Percentiles rank a stretch among this genome's conserved stretches.
phyloP scores from a whole-genome alignment of 345 rosid species.

The Salix dunnii region DNA sequence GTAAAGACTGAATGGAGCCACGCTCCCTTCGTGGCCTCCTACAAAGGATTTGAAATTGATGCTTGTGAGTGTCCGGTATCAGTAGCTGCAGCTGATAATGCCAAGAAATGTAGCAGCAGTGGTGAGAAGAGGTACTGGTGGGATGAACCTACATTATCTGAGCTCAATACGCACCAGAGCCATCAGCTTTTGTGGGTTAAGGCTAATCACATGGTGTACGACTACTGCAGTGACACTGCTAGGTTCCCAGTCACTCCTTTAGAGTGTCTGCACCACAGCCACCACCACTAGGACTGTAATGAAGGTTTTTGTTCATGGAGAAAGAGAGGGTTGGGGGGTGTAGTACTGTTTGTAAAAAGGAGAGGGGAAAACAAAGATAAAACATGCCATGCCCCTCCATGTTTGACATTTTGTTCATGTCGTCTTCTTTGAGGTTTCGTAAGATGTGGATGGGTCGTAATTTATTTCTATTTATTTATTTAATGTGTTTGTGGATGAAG shows the following conservation, averaged over 20 bases:
- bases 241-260: slow-evolving; percentile 76
- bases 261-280: slow-evolving; percentile 86
- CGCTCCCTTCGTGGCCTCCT: slow-evolving; percentile 86
- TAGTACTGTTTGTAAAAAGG: neutral
- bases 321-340: neutral
- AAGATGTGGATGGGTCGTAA: neutral
- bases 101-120: slow-evolving; percentile 57
- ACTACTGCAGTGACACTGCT: slow-evolving; percentile 68
- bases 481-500: no score
- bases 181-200: slow-evolving; percentile 95
- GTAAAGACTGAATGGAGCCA: slow-evolving; percentile 95
- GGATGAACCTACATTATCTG: slow-evolving; percentile 79
- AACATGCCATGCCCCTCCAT: slow-evolving; percentile 29
- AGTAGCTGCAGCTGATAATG: slow-evolving; percentile 38
- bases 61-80: slow-evolving; percentile 72
- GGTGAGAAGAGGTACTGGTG: slow-evolving; percentile 73
- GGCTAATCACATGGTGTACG: slow-evolving; percentile 86
- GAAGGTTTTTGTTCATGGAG: neutral
- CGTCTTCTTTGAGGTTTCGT: neutral
- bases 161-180: slow-evolving; percentile 74
- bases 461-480: neutral
- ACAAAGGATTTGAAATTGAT: slow-evolving; percentile 70
- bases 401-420: slow-evolving; percentile 14
- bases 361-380: neutral
- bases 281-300: slow-evolving; percentile 43